A percentile compares a stretch with the other conserved stretches of the same genome.
Evolutionary conservation across 2,329 filamentous ascomycete genomes (phyloP).

Genomic region (Calonectria pteridis): DNA sequence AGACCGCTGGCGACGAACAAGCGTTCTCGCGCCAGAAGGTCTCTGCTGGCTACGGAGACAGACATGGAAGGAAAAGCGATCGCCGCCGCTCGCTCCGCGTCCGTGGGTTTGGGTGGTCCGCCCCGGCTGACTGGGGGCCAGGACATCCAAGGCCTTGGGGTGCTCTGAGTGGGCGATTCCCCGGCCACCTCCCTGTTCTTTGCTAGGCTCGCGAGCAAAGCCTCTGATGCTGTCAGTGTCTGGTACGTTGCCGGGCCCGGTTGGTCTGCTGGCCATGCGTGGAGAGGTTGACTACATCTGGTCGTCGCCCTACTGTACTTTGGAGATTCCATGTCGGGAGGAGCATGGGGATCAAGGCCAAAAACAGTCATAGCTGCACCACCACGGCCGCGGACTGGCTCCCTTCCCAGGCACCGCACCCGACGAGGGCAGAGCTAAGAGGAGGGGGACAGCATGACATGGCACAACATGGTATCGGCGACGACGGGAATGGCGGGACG

Average conservation of each 20-base stretch:
- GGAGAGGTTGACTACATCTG: conserved; percentile 14
- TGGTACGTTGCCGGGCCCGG: conserved; percentile 20
- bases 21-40: conserved; percentile 22
- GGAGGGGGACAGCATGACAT: conserved; percentile 14
- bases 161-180: conserved; percentile 19
- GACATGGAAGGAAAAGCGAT: conserved; percentile 40
- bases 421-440: conserved; percentile 19
- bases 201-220: conserved; percentile 16
- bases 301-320: conserved; percentile 1
- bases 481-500: conserved; percentile 23
- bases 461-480: conserved; percentile 18
- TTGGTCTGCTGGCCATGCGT: conserved; percentile 24
- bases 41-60: conserved; percentile 22
- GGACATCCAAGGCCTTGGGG: conserved; percentile 31
- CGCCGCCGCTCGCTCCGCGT: conserved; percentile 43
- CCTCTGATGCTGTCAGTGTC: conserved; percentile 19
- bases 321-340: conserved; percentile 14
- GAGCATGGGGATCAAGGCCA: conserved; percentile 18
- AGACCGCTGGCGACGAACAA: conserved; percentile 23
- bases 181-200: conserved; percentile 19
- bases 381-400: conserved; percentile 15
- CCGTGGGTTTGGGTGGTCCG: conserved; percentile 46
- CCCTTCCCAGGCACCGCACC: conserved; percentile 22
- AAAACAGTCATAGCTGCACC: conserved; percentile 19
- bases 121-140: conserved; percentile 37